These are phyloP conservation scores for Boletus holoroseus DNA, from an alignment of 1,284 basidiomycete genomes.

Conservation along the genomic window DNA sequence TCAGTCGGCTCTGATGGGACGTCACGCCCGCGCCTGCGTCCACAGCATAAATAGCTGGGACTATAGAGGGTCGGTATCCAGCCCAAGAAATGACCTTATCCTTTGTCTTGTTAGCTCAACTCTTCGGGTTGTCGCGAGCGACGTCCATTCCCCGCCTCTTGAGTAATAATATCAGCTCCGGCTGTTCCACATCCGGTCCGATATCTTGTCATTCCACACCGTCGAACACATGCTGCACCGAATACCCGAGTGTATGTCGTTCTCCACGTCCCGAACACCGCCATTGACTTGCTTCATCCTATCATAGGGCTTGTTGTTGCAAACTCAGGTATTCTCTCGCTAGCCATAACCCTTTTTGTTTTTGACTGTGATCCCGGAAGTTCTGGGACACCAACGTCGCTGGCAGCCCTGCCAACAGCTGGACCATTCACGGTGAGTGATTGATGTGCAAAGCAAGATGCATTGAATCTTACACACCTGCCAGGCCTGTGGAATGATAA, in stretches of 20 bases:
- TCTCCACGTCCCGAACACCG: neutral
- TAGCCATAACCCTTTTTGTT: neutral
- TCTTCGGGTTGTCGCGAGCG: conserved; percentile 16
- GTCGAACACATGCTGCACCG: conserved; percentile 48
- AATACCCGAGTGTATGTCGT: conserved; percentile 42
- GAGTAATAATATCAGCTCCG: conserved; percentile 30
- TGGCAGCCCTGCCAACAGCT: conserved; percentile 60
- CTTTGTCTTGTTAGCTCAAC: conserved; percentile 15
- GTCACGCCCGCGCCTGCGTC: neutral
- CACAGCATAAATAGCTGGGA: conserved; percentile 17
- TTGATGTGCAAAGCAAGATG: neutral
- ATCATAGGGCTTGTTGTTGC: conserved; percentile 53
- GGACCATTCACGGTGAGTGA: conserved; percentile 67
- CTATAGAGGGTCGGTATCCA: neutral
- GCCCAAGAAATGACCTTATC: conserved; percentile 12
- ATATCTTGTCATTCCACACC: conserved; percentile 44
- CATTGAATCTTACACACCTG: conserved; percentile 5
- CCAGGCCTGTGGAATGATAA: conserved; percentile 67
- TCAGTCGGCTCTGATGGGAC: neutral
- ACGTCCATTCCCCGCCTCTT: conserved; percentile 29
- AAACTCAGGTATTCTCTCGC: conserved; percentile 49
- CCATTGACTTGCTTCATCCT: neutral
- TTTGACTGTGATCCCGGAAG: conserved; percentile 30
- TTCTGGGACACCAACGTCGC: conserved; percentile 62
- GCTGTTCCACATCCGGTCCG: conserved; percentile 40